Base-by-base conservation (phyloP, 225 moss, liverwort and hornwort genomes). In the Physcomitrellopsis africana region DNA sequence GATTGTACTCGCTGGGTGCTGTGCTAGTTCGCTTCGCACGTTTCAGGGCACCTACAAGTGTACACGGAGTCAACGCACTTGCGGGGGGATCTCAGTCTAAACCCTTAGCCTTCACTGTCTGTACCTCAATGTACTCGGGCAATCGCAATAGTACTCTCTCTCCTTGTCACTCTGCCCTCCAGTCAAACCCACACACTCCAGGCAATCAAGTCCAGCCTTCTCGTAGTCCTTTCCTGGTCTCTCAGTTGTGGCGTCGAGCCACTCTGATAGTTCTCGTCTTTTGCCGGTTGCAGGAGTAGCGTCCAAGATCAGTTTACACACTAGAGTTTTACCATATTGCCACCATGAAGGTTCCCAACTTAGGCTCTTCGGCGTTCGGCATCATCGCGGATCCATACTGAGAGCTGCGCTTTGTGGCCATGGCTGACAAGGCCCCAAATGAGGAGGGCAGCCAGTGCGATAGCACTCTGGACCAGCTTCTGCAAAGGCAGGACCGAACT, bases 401-500 rank as follows among this genome's bases (percentile, higher is more conserved):
- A 87, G 75, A 44, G 27, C 71, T 8, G 7, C n/a, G 0, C 1
- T 24, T 61, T 27, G 70, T 20, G 77, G 87, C 84, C 69, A 85
- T 85, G 87, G 87, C 87, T 80, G 84, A 67, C 37, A 75, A 82
- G 73, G 78, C 60, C 14, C 48, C 77, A 24, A 74, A 23, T 45
- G 76, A 81, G 56, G 76, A 76, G 16, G 82, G 55, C 60, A 70
- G 43, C 23, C 81, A 73, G 37, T 15, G 72, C 27, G 86, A 84
- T n/a, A 83, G 77, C 72, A 68, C 61, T 67, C 77, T 85, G 72
- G 84, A 87, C 75, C 84, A 87, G 77, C 80, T 87, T 78, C 77
- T 87, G 56, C 76, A 82, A 37, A 75, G 87, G 72, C 72, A 84
- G 72, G 82, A 87, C 22, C 81, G 82, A 29, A 51, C 75, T 27